Evolutionary conservation across 83 land plant genomes (phyloP).

Genomic region (Picea engelmannii): DNA sequence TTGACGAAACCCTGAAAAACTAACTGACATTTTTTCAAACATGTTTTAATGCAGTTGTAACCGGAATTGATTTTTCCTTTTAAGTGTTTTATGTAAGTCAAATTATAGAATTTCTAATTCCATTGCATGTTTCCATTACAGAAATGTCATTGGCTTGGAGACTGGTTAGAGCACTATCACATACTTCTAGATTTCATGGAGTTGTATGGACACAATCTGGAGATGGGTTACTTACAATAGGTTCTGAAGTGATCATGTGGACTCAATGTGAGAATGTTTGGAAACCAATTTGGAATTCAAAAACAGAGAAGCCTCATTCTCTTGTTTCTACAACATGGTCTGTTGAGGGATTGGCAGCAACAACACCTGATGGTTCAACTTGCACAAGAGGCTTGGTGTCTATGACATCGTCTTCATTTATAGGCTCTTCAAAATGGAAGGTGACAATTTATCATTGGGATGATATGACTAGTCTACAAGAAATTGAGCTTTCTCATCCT

Average conservation of each 20-base stretch:
- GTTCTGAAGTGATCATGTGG: slow-evolving; percentile 77
- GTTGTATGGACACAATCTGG: slow-evolving; percentile 92
- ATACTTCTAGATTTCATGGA: slow-evolving; percentile 55
- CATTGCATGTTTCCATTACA: slow-evolving; percentile 12
- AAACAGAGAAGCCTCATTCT: slow-evolving; percentile 49
- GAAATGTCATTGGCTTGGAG: slow-evolving; percentile 13
- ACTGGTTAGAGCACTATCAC: slow-evolving; percentile 33
- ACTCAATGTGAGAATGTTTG: slow-evolving; percentile 45
- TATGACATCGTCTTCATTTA: neutral
- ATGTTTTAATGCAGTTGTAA: neutral
- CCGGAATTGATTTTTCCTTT: neutral
- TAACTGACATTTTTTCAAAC: neutral
- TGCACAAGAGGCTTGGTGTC: slow-evolving; percentile 5
- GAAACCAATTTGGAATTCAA: slow-evolving; percentile 69
- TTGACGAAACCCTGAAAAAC: too few relatives aligned
- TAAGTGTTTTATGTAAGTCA: neutral
- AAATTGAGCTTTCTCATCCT: slow-evolving; percentile 73
- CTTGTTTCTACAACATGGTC: slow-evolving; percentile 79
- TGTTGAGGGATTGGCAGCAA: slow-evolving; percentile 61
- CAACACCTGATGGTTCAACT: slow-evolving; percentile 53
- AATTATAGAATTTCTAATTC: neutral
- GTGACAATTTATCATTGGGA: slow-evolving; percentile 67
- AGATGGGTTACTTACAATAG: slow-evolving; percentile 85
- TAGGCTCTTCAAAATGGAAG: slow-evolving; percentile 25
- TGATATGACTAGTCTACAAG: slow-evolving; percentile 36